Evolutionary conservation across 2,329 filamentous ascomycete genomes (phyloP), one percentile per base, ranked within the genome.

Genomic region (Gnomoniopsis sp.): DNA sequence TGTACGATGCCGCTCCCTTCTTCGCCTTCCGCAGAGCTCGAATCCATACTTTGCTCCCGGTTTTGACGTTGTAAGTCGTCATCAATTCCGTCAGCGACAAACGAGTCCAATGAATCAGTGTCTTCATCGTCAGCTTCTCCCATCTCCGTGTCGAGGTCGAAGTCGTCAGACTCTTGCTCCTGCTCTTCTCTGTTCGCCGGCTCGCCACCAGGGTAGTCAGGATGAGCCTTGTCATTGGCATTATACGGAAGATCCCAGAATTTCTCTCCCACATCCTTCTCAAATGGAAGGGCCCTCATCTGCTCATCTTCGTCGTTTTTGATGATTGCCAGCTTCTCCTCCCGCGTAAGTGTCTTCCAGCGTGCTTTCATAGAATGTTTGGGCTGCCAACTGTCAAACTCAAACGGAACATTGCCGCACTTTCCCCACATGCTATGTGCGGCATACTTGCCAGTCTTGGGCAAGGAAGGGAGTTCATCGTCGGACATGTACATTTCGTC

Each of bases 401-500:
- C 59, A 21, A 70, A 68, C 2, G 69, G 68, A 23, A 74, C 71
- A 56, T 73, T 74, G 48, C 72, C 72, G 38, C 66, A 69, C 2
- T 65, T 65, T 8, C 62, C 59, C 23, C 63, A 58, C 10, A 10
- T 22, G 47, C 11, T 44, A 38, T 6, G 14, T 4, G 61, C 59
- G 19, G 63, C 60, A 6, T 62, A 57, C 11, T 2, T 48, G 36
- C 15, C 55, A 41, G 2, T 19, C 43, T 3, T 8, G 3, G 44
- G 52, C 30, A 65, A 54, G 61, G 64, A 26, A 55, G 66, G 50
- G 17, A 66, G 55, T 30, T 79, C 79, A 49, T 78, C 74, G 65
- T 84, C 78, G 12, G 72, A 75, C 66, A 85, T 76, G 66, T 81
- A 79, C 64, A 79, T 74, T 66, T 84, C 78, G 51, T 80, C 76